These are phyloP conservation scores for Ocimum tenuiflorum DNA, from an alignment of 257 asterid species.

Conservation along the genomic window DNA sequence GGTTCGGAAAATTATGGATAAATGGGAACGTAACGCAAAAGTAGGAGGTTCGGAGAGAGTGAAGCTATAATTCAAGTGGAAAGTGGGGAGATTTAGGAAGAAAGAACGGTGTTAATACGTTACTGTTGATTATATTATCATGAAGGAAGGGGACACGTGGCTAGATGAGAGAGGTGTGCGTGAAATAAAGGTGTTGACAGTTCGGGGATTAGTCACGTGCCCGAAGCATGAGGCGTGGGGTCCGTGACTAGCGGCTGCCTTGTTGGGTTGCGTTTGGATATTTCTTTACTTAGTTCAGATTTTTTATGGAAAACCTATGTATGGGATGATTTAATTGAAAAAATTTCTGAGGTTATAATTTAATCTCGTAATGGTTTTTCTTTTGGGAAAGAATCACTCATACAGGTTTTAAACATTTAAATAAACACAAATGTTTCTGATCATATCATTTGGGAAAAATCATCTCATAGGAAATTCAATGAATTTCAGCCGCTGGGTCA, in stretches of 20 bases:
- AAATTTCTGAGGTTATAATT: neutral
- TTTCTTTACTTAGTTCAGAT: neutral
- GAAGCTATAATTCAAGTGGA: slow-evolving; percentile 13
- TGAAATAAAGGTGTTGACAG: slow-evolving; percentile 11
- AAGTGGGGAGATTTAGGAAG: slow-evolving; percentile 5
- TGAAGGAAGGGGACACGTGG: slow-evolving; percentile 22
- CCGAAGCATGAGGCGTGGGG: slow-evolving; percentile 28
- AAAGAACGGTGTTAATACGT: slow-evolving; percentile 16
- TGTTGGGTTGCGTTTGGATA: slow-evolving; percentile 19
- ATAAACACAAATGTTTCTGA: no score
- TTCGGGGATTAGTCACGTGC: slow-evolving; percentile 31
- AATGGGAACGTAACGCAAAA: neutral
- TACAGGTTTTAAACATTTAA: no score
- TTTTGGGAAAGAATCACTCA: no score
- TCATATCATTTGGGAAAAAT: no score
- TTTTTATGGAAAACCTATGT: neutral
- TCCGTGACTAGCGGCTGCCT: no score
- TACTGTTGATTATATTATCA: slow-evolving; percentile 19
- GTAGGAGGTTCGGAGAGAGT: neutral
- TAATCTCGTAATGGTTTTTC: no score
- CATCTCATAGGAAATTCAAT: no score
- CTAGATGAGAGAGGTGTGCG: no score
- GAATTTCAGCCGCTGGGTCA: no score
- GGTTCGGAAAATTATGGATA: no score
- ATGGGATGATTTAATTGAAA: neutral